A percentile compares a stretch with the other conserved stretches of the same genome.
Conservation (phyloP, 192 early-diverging fungal species). For the Endogone sp. region DNA sequence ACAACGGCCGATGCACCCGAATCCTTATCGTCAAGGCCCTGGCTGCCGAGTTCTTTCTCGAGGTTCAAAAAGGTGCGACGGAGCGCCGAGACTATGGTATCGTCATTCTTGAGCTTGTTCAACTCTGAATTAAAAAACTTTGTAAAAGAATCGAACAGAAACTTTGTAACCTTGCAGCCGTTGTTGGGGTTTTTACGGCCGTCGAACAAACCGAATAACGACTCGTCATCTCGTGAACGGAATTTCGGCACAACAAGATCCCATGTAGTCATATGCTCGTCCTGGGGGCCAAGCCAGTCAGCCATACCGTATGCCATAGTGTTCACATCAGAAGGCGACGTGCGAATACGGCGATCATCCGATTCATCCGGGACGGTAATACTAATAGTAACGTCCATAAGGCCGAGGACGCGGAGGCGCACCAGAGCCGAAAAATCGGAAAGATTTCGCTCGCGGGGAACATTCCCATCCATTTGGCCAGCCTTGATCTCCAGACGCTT, state of each 20-base stretch:
- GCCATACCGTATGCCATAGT: constrained; percentile 86
- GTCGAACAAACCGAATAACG: constrained; percentile 86
- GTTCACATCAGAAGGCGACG: constrained; percentile 76
- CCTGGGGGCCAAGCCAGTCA: constrained; percentile 62
- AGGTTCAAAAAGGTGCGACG: constrained; percentile 80
- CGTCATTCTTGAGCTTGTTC: constrained; percentile 55
- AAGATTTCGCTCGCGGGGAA: constrained; percentile 44
- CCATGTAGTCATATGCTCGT: constrained; percentile 73
- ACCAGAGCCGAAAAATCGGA: constrained; percentile 78
- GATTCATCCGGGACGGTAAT: constrained; percentile 79
- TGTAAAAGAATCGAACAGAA: constrained; percentile 69
- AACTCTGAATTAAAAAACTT: constrained; percentile 70
- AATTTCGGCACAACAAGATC: constrained; percentile 84
- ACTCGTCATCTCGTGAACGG: constrained; percentile 81
- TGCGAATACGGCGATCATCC: constrained; percentile 75
- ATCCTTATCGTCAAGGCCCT: constrained; percentile 9
- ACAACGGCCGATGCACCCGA: constrained; percentile 79
- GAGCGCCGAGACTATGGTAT: constrained; percentile 62
- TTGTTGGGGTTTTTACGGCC: constrained; percentile 52
- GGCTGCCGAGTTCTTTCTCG: constrained; percentile 73
- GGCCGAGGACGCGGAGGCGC: constrained; percentile 74
- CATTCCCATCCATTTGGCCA: constrained; percentile 42
- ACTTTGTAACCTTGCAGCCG: constrained; percentile 53
- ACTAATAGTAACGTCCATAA: constrained; percentile 88
- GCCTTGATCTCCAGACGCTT: constrained; percentile 81